Evolutionary conservation across 2,329 filamentous ascomycete species (phyloP), one percentile per base, ranked within the genome.

Genomic region (Ophiobolus disseminans): DNA sequence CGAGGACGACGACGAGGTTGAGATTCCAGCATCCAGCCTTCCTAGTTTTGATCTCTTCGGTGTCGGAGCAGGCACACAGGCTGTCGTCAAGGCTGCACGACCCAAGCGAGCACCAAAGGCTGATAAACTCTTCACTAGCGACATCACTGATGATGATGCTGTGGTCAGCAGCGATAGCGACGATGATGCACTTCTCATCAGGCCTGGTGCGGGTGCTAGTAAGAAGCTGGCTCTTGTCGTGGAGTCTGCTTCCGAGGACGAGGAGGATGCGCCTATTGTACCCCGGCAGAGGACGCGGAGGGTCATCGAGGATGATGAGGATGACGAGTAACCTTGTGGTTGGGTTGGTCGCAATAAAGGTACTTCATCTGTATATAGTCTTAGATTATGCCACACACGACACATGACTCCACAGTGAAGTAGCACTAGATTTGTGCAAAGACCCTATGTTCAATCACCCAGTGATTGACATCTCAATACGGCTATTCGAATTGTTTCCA

Each of bases 401-500:
- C n/a, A n/a, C n/a, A n/a, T n/a, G n/a, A n/a, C n/a, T n/a, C n/a
- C n/a, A n/a, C n/a, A n/a, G n/a, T n/a, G n/a, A n/a, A n/a, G n/a
- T n/a, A n/a, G n/a, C n/a, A n/a, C n/a, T n/a, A n/a, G n/a, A n/a
- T n/a, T n/a, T n/a, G n/a, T n/a, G n/a, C n/a, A n/a, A n/a, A n/a
- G n/a, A 17, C 20, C 14, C 34, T 14, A 17, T 36, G 31, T 36
- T 36, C 17, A 3, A 36, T 36, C 17, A 5, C 14, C 13, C 13
- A 16, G 5, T 36, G 14, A 36, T 13, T 36, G 11, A 36, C 13
- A 30, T 8, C 5, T 34, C 14, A 11, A 17, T 21, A 3, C n/a
- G 19, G 28, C 50, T 42, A 58, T n/a, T 61, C 56, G 28, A 75
- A 66, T 45, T 74, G 66, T 57, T 68, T 68, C 76, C 75, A 78